Base-by-base conservation (phyloP, 192 early-diverging fungal genomes). In the Backusella mclennaniae region DNA sequence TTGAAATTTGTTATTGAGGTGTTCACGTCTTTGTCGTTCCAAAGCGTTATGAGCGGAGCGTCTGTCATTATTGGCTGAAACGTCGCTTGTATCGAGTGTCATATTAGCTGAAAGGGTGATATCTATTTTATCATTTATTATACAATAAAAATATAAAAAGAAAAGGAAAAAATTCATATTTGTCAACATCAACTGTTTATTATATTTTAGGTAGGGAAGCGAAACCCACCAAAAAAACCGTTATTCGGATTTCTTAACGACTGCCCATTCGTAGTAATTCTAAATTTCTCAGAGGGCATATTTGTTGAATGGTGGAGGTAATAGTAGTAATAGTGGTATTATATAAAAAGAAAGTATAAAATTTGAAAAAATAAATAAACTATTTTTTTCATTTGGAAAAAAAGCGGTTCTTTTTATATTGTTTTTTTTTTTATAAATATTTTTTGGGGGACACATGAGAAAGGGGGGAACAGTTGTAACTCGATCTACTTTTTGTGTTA, bases 1-100 rank as follows among this genome's bases (percentile, higher is more conserved):
- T 80, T 93, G 93, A 80, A 95, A 95, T 80, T 93, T 90, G 23
- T 82, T 86, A 79, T 95, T 95, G 39, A 95, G 87, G 19, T 84
- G 89, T 84, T 95, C 94, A 31, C 94, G 90, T 76, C 94, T 83
- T 74, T 93, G 93, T 14, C 94, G 85, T 79, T 95, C 94, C 59
- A 93, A 88, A 33, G 93, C 93, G 70, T 95, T 95, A 80, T 95
- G 94, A 38, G 88, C 91, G 12, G 92, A 91, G 59, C 94, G 89
- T 68, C 88, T 89, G 78, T 94, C 91, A 19, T 84, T 84, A 19
- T 78, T 72, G 42, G 77, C 56, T 6, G 59, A 66, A 67, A 67
- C 19, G 35, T 75, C 59, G 66, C 53, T 75, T 68, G 66, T 66
- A 42, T 75, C 74, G 15, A 75, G 12, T 44, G 74, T 67, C 74